Evolutionary conservation across 2,329 filamentous ascomycete species (phyloP), one percentile per base, ranked within the genome.

Genomic region (Apiospora kogelbergensis): DNA sequence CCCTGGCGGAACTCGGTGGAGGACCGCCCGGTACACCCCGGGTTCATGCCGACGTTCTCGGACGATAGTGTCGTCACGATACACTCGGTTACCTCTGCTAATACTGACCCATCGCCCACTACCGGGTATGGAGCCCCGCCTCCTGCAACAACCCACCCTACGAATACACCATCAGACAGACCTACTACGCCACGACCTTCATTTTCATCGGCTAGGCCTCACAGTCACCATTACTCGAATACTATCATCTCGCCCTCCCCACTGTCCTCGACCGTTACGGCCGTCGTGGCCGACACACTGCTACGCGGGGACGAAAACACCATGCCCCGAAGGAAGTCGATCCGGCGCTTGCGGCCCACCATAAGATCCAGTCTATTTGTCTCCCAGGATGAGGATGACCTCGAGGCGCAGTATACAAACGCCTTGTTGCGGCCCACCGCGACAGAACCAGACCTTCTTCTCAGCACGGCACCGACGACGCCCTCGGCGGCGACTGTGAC

Each of bases 191-290:
- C 75, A 74, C 80, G 72, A 65, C 76, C 70, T 67, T 76, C 73
- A 53, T 73, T 71, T 71, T 77, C 74, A 71, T 77, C 73, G 71
- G 78, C 73, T 70, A 76, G 79, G 15, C 78, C 77, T 15, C 79
- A 81, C 53, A 78, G 78, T 63, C 80, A 81, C 33, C 80, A 82
- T 65, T 82, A 79, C 70, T 79, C 82, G 37, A 84, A 83, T 41
- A 82, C 84, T 2, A 83, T 89, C 45, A 87, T 89, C 70, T 89
- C 87, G 2, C 87, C 88, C 13, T 89, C 87, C 0, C 88, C 88
- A 0, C 81, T 89, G 42, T 88, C 87, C 1, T 88, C 87, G 0
- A 89, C 88, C 1, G 85, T 90, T 45, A 87, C 83, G 22, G 85
- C 86, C 0, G 86, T 88, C 0, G 85, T 90, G 57, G 85, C 86